Conservation (phyloP, 164 flowering plant genomes). For the Cinnamomum chago region DNA sequence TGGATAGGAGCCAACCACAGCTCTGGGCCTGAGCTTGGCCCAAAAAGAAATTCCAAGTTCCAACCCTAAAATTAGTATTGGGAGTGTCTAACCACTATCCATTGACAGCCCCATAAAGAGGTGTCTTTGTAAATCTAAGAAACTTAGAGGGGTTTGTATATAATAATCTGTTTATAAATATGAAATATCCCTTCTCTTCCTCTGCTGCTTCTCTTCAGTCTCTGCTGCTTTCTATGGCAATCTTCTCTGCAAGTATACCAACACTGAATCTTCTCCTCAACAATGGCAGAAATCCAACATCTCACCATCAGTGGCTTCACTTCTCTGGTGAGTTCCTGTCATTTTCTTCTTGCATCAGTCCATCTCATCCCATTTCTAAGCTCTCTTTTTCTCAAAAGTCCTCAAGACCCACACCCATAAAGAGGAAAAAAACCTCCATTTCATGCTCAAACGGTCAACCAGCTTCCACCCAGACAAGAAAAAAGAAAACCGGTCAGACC, state of each 20-base stretch:
- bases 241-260: not conserved
- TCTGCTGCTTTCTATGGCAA: not conserved
- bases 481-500: constrained; percentile 19
- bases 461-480: constrained; percentile 14
- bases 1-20: too few relatives aligned
- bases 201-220: not conserved
- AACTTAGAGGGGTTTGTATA: too few relatives aligned
- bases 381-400: not conserved
- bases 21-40: too few relatives aligned
- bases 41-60: too few relatives aligned
- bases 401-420: not conserved
- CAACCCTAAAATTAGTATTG: too few relatives aligned
- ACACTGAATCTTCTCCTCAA: not conserved
- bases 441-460: constrained; percentile 9
- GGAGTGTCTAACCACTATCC: too few relatives aligned
- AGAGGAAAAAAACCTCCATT: not conserved
- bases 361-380: not conserved
- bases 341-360: not conserved
- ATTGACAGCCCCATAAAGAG: too few relatives aligned
- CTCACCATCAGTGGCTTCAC: not conserved
- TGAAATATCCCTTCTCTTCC: too few relatives aligned
- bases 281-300: not conserved
- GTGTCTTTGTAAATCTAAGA: too few relatives aligned
- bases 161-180: too few relatives aligned
- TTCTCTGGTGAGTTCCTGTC: not conserved